Conservation (phyloP, 1,139 yeast genomes). For the Nakaseomyces kungkrabaensis region DNA sequence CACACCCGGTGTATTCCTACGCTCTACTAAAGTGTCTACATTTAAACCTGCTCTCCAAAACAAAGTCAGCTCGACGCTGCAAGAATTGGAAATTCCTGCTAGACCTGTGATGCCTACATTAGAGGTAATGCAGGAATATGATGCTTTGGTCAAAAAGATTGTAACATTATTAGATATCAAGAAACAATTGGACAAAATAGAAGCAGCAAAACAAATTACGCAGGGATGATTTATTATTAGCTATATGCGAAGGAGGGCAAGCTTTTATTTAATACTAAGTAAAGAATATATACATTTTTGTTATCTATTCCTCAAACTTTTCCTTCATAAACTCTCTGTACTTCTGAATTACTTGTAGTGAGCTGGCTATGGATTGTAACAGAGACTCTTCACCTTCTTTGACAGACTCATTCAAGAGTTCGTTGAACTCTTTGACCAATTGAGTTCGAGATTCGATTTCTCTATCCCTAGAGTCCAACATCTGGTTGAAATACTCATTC, state of each 20-base stretch:
- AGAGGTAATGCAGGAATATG: conserved; percentile 69
- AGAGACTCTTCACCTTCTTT: not conserved
- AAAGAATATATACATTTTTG: not conserved
- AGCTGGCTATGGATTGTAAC: not conserved
- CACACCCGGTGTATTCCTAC: conserved; percentile 50
- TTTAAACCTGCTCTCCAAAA: conserved; percentile 66
- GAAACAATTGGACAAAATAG: conserved; percentile 78
- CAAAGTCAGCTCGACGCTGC: conserved; percentile 61
- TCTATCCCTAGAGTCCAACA: not conserved
- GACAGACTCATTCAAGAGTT: not conserved
- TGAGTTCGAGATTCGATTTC: not conserved
- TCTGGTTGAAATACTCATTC: not conserved
- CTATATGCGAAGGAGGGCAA: too few species aligned
- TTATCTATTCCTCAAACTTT: not conserved
- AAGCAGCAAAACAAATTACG: conserved; percentile 62
- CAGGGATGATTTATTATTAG: conserved; percentile 22
- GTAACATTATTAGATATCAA: conserved; percentile 73
- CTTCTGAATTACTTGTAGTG: not conserved
- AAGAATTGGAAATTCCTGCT: conserved; percentile 66
- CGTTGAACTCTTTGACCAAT: not conserved
- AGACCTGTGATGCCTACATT: conserved; percentile 88
- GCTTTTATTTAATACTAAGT: too few species aligned
- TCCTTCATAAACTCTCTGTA: not conserved
- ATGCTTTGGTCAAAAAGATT: conserved; percentile 62
- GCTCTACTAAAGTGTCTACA: conserved; percentile 58